Evolutionary conservation across 2,329 filamentous ascomycete genomes (phyloP).

Genomic region (Penicillium expansum): DNA sequence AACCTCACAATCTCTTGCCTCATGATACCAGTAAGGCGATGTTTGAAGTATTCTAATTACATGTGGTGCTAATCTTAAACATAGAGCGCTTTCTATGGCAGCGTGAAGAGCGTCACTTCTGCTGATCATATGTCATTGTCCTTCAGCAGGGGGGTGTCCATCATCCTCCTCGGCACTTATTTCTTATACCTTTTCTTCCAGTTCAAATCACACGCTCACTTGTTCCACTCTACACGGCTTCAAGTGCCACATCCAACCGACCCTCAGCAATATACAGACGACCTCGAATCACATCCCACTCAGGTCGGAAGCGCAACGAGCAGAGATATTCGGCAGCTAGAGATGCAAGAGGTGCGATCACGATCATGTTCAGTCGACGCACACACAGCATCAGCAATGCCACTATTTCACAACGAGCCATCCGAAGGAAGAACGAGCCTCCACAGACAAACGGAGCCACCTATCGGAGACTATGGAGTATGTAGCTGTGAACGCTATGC

Average conservation of each 20-base stretch:
- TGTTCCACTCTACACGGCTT: background rate
- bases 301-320: background rate
- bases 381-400: slow-evolving; percentile 6
- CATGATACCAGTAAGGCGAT: slow-evolving; percentile 64
- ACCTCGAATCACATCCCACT: slow-evolving; percentile 10
- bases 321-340: background rate
- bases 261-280: slow-evolving; percentile 2
- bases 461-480: background rate
- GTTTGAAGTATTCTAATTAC: slow-evolving; percentile 37
- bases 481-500: slow-evolving; percentile 1
- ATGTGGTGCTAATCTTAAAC: background rate
- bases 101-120: slow-evolving; percentile 60
- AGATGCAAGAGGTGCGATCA: slow-evolving; percentile 14
- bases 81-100: slow-evolving; percentile 78
- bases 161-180: background rate
- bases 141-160: slow-evolving; percentile 64
- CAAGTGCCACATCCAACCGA: background rate
- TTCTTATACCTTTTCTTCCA: slow-evolving; percentile 20
- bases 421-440: background rate
- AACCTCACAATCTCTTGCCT: slow-evolving; percentile 85
- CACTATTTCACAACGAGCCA: background rate
- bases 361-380: slow-evolving; percentile 2
- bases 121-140: slow-evolving; percentile 65
- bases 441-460: background rate
- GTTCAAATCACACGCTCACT: slow-evolving; percentile 4